Evolutionary conservation across 164 flowering plant species (phyloP), one percentile per base, ranked within the genome.

Genomic region (Magnolia kwangsiensis): DNA sequence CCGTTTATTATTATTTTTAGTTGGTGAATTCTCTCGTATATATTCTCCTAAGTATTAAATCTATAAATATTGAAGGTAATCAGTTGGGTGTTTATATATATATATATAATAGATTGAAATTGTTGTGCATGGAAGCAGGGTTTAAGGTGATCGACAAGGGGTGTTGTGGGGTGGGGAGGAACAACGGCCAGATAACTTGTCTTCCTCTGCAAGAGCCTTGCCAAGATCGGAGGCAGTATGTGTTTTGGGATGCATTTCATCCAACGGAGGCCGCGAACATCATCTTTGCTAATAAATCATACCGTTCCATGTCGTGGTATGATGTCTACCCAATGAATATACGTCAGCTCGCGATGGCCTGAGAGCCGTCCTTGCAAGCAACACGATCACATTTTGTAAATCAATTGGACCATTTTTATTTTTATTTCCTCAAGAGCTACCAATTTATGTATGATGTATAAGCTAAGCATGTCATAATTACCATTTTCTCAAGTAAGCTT

Each of bases 221-320:
- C 50, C 65, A 58, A 0, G 86, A 95, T 27, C 83, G 93, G 1
- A 76, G 19, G 2, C 87, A 88, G 80, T 93, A 92, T 84, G 18
- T 93, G 27, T 95, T 90, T 70, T 95, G 97, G 97, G 97, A 92
- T 76, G 93, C 97, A 55, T 91, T 92, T 81, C 97, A 92, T 83
- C 92, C 92, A 0, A 90, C 95, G 0, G 93, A 92, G 71, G 77
- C 71, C 4, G 91, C 92, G 9, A 90, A 90, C 65, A 75, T 85
- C 51, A n/a, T 86, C 9, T 75, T 92, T 0, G 97, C 90, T 55
- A 82, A 79, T 24, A 76, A 74, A 49, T 75, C 95, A 0, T 90
- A 63, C 75, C 50, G 61, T 37, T 84, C 93, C 6, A 80, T 74
- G 1, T 77, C 84, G 0, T 37, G 49, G 31, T 74, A 86, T 0